A percentile compares a stretch with the other conserved stretches of the same genome.
phyloP scores from a whole-genome alignment of 2,329 filamentous ascomycete species.

The Neofusicoccum umdonicola region DNA sequence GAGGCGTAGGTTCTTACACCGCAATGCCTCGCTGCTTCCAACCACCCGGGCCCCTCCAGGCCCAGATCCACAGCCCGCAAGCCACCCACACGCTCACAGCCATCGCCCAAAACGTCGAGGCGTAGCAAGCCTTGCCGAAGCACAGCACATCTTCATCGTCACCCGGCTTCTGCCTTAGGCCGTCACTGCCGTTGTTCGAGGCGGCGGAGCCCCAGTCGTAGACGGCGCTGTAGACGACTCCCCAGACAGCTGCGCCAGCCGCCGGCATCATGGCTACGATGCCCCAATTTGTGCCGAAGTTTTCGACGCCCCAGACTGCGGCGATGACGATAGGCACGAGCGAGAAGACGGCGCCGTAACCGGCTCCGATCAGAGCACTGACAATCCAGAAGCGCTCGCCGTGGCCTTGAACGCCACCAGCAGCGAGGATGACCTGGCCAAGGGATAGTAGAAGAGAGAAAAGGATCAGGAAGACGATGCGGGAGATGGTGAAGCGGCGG shows the following conservation, averaged over 20 bases:
- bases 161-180: conserved; percentile 51
- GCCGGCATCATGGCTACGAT: conserved; percentile 92
- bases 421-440: conserved; percentile 75
- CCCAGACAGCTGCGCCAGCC: conserved; percentile 84
- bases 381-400: conserved; percentile 81
- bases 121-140: conserved; percentile 79
- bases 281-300: conserved; percentile 97
- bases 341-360: conserved; percentile 89
- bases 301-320: conserved; percentile 98
- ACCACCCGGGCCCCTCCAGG: conserved; percentile 75
- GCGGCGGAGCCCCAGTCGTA: conserved; percentile 54
- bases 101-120: conserved; percentile 81
- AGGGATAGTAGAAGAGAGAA: conserved; percentile 70
- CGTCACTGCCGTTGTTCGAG: neutral
- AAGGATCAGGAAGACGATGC: conserved; percentile 73
- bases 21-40: conserved; percentile 77
- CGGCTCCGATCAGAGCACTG: conserved; percentile 79
- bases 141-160: conserved; percentile 62
- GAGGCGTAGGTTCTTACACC: conserved; percentile 39
- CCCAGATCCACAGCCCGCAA: conserved; percentile 65
- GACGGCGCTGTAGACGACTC: conserved; percentile 77
- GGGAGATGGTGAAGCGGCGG: conserved; percentile 62
- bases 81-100: conserved; percentile 76
- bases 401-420: conserved; percentile 71
- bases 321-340: conserved; percentile 88